Evolutionary conservation across 441 rosid species (phyloP), one percentile per base, ranked within the genome.

Genomic region (Gossypium davidsonii): DNA sequence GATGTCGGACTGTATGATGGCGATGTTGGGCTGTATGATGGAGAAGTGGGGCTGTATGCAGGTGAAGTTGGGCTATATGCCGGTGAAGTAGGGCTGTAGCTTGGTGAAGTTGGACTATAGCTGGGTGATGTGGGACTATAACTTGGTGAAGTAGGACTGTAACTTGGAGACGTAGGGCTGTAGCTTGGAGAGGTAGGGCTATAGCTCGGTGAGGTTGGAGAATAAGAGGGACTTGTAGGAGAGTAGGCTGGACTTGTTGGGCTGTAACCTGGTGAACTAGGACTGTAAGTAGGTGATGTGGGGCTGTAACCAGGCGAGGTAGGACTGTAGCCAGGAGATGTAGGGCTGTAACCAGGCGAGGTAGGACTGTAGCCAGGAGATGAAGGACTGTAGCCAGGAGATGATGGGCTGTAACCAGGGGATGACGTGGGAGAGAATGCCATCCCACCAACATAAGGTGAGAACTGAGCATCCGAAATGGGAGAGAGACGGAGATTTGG

Each of bases 151-250:
- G 87, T 74, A 65, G 95, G 99, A 57, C 94, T 91, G 78, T 90
- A 92, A 49, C 85, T 89, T 1, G 98, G 97, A 0, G 96, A 91
- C 17, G 94, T 92, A 0, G 93, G 97, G 34, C 94, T 92, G 80
- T 91, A 94, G 71, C 87, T 85, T 0, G 98, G 97, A 0, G 98
- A 94, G 0, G 98, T 92, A 0, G 97, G 97, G 63, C 97, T 91
- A 14, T 91, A 91, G 26, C 90, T 83, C 0, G 97, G 97, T 1
- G 98, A 93, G 0, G 97, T 91, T 0, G 99, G 98, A 1, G 94
- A 90, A 3, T 86, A 83, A 31, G 84, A 80, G 4, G 90, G 88
- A 2, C 82, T 80, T 2, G 88, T 83, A 1, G 88, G 88, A 48
- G 85, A 80, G 68, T 84, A 86, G 11, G 89, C 79, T 44, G 88